Base-by-base conservation (phyloP, 192 early-diverging fungal species). In the Mortierella alpina region DNA sequence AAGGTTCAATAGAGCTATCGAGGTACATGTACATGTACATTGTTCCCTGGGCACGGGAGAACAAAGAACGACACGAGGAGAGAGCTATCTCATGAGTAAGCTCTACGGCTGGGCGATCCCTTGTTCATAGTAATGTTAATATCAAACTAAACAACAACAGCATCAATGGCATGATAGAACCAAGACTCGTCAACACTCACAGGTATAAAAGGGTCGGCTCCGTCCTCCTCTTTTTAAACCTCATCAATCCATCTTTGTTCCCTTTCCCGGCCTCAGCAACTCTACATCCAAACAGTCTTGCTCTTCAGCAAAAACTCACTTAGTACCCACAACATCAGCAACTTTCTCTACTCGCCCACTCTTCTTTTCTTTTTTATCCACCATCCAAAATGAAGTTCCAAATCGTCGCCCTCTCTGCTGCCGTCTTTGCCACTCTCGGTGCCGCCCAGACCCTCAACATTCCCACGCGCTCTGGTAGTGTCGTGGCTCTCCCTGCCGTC, bases 361-460 rank as follows among this genome's bases (percentile, higher is more conserved):
- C 10, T 42, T 46, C n/a, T n/a, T n/a, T n/a, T n/a, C n/a, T n/a
- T n/a, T n/a, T n/a, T n/a, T n/a, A n/a, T n/a, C 22, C 6, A 46
- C 18, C 47, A 10, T 17, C 47, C 60, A n/a, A 62, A 39, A 62
- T 62, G 60, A 62, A 62, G 60, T 62, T 62, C 60, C 60, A 48
- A 46, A 14, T 62, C 60, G 17, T n/a, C 42, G 17, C 60, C 22
- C 5, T 62, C 41, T n/a, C 60, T 48, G 31, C 31, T 31, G 60
- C 60, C 46, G 60, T 20, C 60, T 62, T 62, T 20, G 60, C 45
- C 60, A 48, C 60, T 4, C 42, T 62, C 45, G 42, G 44, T 45
- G 60, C 60, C 22, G 60, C 60, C 42, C 60, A 62, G 47, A 62
- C 60, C n/a, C 60, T 62, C 60, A 62, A 62, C 15, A 62, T 62